Evolutionary conservation across 208 protist genomes (phyloP), one percentile per base, ranked within the genome.

Genomic region (Naegleria fowleri): DNA sequence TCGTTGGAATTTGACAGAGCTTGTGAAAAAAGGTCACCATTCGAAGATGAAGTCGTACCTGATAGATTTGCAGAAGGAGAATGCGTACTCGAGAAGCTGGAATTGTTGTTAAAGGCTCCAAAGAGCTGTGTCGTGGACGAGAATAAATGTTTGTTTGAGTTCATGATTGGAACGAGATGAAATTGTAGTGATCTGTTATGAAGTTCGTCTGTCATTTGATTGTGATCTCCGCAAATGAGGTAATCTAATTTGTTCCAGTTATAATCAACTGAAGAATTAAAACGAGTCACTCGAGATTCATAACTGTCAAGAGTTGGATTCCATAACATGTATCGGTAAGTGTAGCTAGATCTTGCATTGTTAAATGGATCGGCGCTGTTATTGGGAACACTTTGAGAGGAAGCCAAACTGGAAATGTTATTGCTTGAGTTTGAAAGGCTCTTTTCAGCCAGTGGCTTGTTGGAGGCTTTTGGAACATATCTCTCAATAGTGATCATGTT

Each of bases 201-300:
- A 6, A 90, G 67, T n/a, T 90, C 76, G 38, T 67, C 19, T 36
- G 40, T 59, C 88, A 90, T 55, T 52, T 40, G 22, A 51, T 41
- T 22, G 22, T 90, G 75, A 52, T 51, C 33, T 16, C 88, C 88
- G 52, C 88, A 90, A 59, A 90, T 85, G 1, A 90, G 29, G 40
- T 83, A 40, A 90, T 90, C 88, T 19, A 90, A 86, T n/a, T 83
- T 86, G 29, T 90, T 59, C 88, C 88, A 90, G 15, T 67, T 51
- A 38, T 90, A 90, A 11, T 51, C 76, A 52, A 52, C 88, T 33
- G 15, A 6, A 6, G 83, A 87, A 52, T 87, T 51, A n/a, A 87
- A 87, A n/a, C 41, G 9, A n/a, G 33, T 87, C 5, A 29, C 40
- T 52, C 83, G 4, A 48, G 33, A 51, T 51, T 87, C 83, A 51